These are phyloP conservation scores for Crithidia thermophila DNA, from an alignment of 208 protist species.

Conservation along the genomic window DNA sequence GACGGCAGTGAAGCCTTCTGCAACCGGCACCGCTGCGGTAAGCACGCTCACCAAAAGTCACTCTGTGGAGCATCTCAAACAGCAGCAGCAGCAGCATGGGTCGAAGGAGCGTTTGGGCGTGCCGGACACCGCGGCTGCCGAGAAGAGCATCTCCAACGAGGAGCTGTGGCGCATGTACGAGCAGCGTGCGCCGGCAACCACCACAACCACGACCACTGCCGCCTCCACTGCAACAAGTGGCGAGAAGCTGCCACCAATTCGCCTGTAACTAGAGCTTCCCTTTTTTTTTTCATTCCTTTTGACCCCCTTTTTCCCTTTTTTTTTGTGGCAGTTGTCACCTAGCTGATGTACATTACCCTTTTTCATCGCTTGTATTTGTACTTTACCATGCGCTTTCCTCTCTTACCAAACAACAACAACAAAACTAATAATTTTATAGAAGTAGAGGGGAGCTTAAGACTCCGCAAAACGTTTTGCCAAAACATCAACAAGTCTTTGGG, in stretches of 20 bases:
- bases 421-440: not conserved
- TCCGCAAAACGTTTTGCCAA: too few species aligned
- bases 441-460: too few species aligned
- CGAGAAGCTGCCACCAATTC: constrained; percentile 26
- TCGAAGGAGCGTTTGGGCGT: not conserved
- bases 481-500: too few species aligned
- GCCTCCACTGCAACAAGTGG: not conserved
- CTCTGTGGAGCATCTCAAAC: not conserved
- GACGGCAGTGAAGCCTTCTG: too few species aligned
- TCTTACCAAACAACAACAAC: not conserved
- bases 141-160: constrained; percentile 29
- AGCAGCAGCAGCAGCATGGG: too few species aligned
- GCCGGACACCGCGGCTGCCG: not conserved
- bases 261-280: constrained; percentile 32
- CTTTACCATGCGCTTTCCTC: too few species aligned
- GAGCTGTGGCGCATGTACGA: constrained; percentile 62
- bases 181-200: constrained; percentile 27
- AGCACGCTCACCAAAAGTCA: too few species aligned
- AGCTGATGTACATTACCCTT: constrained; percentile 11
- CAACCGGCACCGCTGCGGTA: too few species aligned
- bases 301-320: not conserved
- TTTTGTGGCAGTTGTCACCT: constrained; percentile 3
- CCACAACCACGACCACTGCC: not conserved
- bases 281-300: too few species aligned
- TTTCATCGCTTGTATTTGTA: too few species aligned